A percentile compares a stretch with the other conserved stretches of the same genome.
These are phyloP conservation scores for Pichia sp. DNA, from an alignment of 1,139 yeast genomes.

Conservation along the genomic window DNA sequence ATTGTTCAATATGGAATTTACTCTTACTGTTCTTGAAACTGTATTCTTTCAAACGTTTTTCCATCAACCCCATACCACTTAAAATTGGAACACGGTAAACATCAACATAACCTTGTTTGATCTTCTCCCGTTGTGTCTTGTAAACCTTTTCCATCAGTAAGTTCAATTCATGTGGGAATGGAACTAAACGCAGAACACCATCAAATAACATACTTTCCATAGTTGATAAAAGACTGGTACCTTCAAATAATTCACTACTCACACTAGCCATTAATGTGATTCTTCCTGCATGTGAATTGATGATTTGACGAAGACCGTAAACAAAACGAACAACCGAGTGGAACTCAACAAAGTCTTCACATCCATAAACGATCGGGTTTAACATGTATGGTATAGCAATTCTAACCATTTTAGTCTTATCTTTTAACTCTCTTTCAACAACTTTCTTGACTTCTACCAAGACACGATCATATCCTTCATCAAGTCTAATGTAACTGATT, in stretches of 20 bases:
- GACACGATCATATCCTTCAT: slow-evolving; percentile 28
- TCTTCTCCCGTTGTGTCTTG: slow-evolving; percentile 68
- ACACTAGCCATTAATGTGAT: slow-evolving; percentile 55
- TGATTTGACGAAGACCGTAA: slow-evolving; percentile 55
- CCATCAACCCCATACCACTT: slow-evolving; percentile 81
- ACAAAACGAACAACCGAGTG: slow-evolving; percentile 58
- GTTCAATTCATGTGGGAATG: slow-evolving; percentile 76
- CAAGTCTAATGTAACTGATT: slow-evolving; percentile 51
- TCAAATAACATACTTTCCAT: slow-evolving; percentile 61
- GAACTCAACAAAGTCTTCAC: slow-evolving; percentile 42
- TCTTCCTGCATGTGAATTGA: slow-evolving; percentile 46
- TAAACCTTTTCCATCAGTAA: slow-evolving; percentile 66
- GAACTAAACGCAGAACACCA: slow-evolving; percentile 72
- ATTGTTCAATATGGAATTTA: slow-evolving; percentile 81
- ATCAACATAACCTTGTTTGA: slow-evolving; percentile 86
- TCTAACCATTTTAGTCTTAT: slow-evolving; percentile 51
- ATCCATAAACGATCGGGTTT: slow-evolving; percentile 72
- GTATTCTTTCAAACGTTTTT: slow-evolving; percentile 68
- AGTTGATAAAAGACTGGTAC: slow-evolving; percentile 45
- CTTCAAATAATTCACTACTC: slow-evolving; percentile 67
- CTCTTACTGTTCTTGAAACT: slow-evolving; percentile 85
- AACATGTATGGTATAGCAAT: slow-evolving; percentile 73
- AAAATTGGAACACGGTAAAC: slow-evolving; percentile 68
- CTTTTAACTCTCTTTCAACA: slow-evolving; percentile 33
- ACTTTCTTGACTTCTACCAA: slow-evolving; percentile 42